phyloP scores from a whole-genome alignment of 2,329 filamentous ascomycete genomes.

The Exserohilum turcica region DNA sequence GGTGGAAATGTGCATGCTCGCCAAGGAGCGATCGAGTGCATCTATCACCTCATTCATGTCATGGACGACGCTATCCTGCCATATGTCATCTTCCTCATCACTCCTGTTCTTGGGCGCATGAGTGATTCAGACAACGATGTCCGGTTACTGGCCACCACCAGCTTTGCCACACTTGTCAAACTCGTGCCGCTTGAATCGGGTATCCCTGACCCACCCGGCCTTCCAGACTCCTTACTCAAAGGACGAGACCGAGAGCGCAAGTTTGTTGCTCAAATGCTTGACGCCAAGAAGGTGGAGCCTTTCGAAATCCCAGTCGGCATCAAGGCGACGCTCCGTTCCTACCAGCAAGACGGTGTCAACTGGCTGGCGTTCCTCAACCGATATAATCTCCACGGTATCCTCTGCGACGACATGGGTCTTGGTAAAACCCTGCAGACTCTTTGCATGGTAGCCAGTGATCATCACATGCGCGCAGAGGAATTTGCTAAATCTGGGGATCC shows the following conservation, averaged over 20 bases:
- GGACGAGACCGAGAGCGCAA: slow-evolving; percentile 93
- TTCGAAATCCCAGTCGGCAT: slow-evolving; percentile 95
- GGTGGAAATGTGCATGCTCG: slow-evolving; percentile 84
- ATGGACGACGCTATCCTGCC: slow-evolving; percentile 97
- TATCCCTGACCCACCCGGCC: slow-evolving; percentile 92
- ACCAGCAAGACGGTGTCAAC: slow-evolving; percentile 98
- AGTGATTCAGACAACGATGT: slow-evolving; percentile 98
- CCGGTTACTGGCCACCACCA: slow-evolving; percentile 90
- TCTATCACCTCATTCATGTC: slow-evolving; percentile 96
- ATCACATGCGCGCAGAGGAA: slow-evolving; percentile 90
- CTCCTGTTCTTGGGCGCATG: slow-evolving; percentile 95
- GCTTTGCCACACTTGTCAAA: slow-evolving; percentile 96
- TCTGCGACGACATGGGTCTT: slow-evolving; percentile 98
- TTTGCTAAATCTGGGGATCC: slow-evolving; percentile 79
- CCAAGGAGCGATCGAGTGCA: slow-evolving; percentile 91
- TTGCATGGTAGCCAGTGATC: slow-evolving; percentile 97
- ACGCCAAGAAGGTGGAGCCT: slow-evolving; percentile 93
- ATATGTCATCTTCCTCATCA: slow-evolving; percentile 98
- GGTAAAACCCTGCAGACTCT: slow-evolving; percentile 97
- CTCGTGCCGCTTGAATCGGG: slow-evolving; percentile 95
- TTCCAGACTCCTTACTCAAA: slow-evolving; percentile 84
- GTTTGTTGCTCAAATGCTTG: slow-evolving; percentile 94
- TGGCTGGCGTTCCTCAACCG: slow-evolving; percentile 98
- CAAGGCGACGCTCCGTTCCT: slow-evolving; percentile 93
- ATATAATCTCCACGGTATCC: slow-evolving; percentile 95